Evolutionary conservation across 1,284 basidiomycete genomes (phyloP), one percentile per base, ranked within the genome.

Genomic region (Trametes sp.): DNA sequence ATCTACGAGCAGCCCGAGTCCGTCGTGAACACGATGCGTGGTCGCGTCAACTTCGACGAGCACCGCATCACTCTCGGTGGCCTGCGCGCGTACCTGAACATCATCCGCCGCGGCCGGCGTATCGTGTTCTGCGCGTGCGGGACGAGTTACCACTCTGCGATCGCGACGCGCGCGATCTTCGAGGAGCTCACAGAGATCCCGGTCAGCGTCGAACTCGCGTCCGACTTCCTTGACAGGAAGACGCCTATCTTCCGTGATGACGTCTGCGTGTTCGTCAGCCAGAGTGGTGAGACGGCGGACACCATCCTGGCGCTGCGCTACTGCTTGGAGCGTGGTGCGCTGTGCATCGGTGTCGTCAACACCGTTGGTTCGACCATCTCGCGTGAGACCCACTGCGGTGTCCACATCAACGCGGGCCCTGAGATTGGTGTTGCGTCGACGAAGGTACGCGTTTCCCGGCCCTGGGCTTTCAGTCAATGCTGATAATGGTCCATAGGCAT

Each of bases 371-470:
- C 96, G 46, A 98, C 97, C 21, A 90, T 99, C 74, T 99, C 97
- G 60, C 93, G 97, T 72, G 96, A 98, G 82, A 97, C 96, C 19
- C 98, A 99, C 84, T 98, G 96, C 72, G 98, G 98, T 92, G 92
- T 99, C 61, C 97, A 99, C 83, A 99, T 99, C 83, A 99, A 99
- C 76, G 97, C 98, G 72, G 97, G 97, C 48, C 97, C 97, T 65
- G 97, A 99, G 83, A 97, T 99, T 67, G 97, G 98, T 86, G 98
- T 99, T 66, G 98, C 98, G 7, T 98, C 96, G n/a, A 99, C 98
- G 68, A 99, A 99, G 89, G 91, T 90, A 54, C 58, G 55, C 6
- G 19, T 14, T 8, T 31, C 23, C 36, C 38, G 38, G 14, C 14
- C 42, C 50, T 54, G 33, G 19, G 29, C 35, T 45, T 24, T 28